These are phyloP conservation scores for Hordeum vulgare DNA, from an alignment of 176 grass and related monocot species.

Conservation along the genomic window DNA sequence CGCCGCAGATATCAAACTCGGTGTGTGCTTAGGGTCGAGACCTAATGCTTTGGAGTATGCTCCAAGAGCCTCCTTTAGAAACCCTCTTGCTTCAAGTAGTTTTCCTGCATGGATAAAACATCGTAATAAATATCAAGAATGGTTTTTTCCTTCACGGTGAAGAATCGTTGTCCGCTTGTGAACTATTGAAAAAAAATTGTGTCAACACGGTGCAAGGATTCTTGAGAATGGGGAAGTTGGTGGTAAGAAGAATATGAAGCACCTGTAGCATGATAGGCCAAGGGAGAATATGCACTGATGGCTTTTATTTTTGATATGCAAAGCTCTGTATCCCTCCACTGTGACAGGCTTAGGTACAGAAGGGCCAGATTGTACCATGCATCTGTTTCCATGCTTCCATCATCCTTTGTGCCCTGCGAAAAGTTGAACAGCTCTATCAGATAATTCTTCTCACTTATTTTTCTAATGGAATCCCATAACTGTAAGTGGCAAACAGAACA, in stretches of 20 bases:
- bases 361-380: slow-evolving; percentile 76
- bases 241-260: neutral
- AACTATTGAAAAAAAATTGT: neutral
- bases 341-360: slow-evolving; percentile 65
- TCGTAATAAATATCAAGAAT: neutral
- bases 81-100: slow-evolving; percentile 54
- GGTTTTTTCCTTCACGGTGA: neutral
- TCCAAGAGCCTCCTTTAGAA: slow-evolving; percentile 41
- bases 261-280: slow-evolving; percentile 75
- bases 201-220: neutral
- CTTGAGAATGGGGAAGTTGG: neutral
- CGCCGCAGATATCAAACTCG: slow-evolving; percentile 66
- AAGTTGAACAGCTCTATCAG: neutral
- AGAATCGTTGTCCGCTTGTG: neutral
- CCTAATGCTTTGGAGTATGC: slow-evolving; percentile 66
- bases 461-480: neutral
- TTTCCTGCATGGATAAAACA: slow-evolving; percentile 43
- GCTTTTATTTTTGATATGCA: slow-evolving; percentile 58
- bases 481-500: neutral
- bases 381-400: slow-evolving; percentile 66
- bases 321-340: slow-evolving; percentile 70
- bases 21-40: slow-evolving; percentile 61
- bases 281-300: slow-evolving; percentile 42
- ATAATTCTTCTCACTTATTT: neutral
- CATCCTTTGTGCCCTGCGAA: slow-evolving; percentile 47